Conservation (phyloP, 805 yeast species). For the Lipomyces chichibuensis region DNA sequence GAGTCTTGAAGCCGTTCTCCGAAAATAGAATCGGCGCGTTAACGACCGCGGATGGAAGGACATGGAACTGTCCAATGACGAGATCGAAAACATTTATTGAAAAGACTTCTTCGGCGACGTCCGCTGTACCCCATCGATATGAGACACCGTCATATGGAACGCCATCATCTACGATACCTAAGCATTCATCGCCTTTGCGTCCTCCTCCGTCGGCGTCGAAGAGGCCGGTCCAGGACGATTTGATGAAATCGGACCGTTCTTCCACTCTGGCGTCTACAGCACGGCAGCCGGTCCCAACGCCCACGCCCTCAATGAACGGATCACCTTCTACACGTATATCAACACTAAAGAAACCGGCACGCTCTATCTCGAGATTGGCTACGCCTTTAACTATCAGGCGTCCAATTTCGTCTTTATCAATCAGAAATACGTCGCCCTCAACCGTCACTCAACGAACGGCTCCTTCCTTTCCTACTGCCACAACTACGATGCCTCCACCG, state of each 20-base stretch:
- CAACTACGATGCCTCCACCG: background rate
- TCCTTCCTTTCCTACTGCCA: background rate
- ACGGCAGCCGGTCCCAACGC: background rate
- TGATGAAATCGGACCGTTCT: background rate
- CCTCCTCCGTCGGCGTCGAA: background rate
- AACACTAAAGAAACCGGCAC: background rate
- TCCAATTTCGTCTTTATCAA: background rate
- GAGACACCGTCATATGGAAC: background rate
- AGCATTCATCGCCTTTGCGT: background rate
- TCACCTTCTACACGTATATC: background rate
- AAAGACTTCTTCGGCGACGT: background rate
- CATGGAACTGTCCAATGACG: constrained; percentile 10
- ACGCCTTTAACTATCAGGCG: background rate
- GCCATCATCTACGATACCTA: background rate
- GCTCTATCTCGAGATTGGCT: background rate
- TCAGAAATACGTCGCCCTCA: background rate
- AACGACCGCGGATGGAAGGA: background rate
- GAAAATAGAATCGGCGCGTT: constrained; percentile 10
- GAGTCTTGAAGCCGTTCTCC: constrained; percentile 10
- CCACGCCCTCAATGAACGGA: background rate
- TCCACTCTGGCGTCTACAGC: background rate
- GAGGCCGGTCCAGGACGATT: background rate
- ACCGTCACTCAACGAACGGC: background rate
- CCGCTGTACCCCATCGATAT: background rate
- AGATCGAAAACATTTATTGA: constrained; percentile 11